Evolutionary conservation across 306 rosid species (phyloP), one percentile per base, ranked within the genome.

Genomic region (Cyclanthera cordifolia): DNA sequence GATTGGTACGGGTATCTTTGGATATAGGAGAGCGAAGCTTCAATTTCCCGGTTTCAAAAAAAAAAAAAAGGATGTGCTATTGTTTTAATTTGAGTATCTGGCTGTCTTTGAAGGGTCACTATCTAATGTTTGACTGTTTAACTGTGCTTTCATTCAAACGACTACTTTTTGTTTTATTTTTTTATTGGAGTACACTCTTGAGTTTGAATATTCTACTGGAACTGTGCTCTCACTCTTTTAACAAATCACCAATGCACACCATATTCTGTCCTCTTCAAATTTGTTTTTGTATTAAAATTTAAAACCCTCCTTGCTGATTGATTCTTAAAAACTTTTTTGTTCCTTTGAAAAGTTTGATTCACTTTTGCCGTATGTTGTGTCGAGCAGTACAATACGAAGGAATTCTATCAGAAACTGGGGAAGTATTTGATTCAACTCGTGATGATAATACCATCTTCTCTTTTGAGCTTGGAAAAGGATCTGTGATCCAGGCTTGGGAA

Each of bases 401-500:
- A 55, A 75, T 67, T 4, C 95, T 86, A 53, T 89, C 87, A 69
- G 96, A 87, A 63, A 83, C 89, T 15, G 91, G 94, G 0, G 98
- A 89, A 75, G 84, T 93, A 32, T 93, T 93, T 69, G 98, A 93
- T 76, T 86, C 96, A 17, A 93, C 98, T 0, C 96, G 79, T 0
- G 98, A 93, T 58, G 98, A 93, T 77, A 89, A 93, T 79, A 82
- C 96, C 6, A 30, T 89, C 32, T 93, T 93, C 96, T 84, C 96
- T 47, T 93, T 93, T 73, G 98, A 93, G 87, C 20, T 93, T 32
- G 98, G 98, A 73, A 87, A 86, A 82, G 96, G 91, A 24, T 67
- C 82, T 77, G 96, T 93, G 43, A 89, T 93, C 82, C 88, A 84
- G 84, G 96, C 95, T 30, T 93, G 99, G 99, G 99, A 93, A 77